Evolutionary conservation across 2,329 filamentous ascomycete species (phyloP), one percentile per base, ranked within the genome.

Genomic region (Davidsoniella virescens): DNA sequence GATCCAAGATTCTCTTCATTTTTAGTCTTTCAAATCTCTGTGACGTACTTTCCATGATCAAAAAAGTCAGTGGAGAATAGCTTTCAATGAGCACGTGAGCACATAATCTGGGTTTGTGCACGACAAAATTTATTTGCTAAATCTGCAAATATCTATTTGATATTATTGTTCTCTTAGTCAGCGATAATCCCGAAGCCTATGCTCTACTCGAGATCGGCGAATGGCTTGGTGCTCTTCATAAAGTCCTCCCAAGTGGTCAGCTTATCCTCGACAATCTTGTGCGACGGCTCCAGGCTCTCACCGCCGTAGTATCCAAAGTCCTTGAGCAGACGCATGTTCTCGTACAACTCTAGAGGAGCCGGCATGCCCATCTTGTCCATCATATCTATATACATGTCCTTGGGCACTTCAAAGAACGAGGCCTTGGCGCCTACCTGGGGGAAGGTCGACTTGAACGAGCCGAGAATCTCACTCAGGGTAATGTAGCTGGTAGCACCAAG

Each of bases 291-390:
- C 7, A 68, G 51, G 39, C 59, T 57, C 29, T 59, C 64, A 1
- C 62, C 63, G 4, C 52, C 63, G 33, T 65, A 70, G 54, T 69
- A 70, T 1, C 66, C 67, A 4, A 63, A 65, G 16, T 65, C 62
- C 26, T 64, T 59, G n/a, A 69, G 53, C 6, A 70, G 57, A n/a
- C 63, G 55, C 59, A 67, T 62, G 51, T 67, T 70, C 58, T 70
- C 66, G 10, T 65, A 51, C 55, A 70, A 44, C 54, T 70, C 67
- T 47, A 63, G 55, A 1, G 60, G 59, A 54, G 44, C 50, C 4
- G 57, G 53, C 45, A 55, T 52, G 43, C 53, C 52, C 42, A 38
- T 9, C 1, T 55, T 44, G 1, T 60, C 57, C 9, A 68, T 47
- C 50, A 62, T 64, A 0, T 60, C 59, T 54, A 64, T 64, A 54